Evolutionary conservation across 768 basidiomycete species (phyloP).

Genomic region (Cystobasidium tubakii): DNA sequence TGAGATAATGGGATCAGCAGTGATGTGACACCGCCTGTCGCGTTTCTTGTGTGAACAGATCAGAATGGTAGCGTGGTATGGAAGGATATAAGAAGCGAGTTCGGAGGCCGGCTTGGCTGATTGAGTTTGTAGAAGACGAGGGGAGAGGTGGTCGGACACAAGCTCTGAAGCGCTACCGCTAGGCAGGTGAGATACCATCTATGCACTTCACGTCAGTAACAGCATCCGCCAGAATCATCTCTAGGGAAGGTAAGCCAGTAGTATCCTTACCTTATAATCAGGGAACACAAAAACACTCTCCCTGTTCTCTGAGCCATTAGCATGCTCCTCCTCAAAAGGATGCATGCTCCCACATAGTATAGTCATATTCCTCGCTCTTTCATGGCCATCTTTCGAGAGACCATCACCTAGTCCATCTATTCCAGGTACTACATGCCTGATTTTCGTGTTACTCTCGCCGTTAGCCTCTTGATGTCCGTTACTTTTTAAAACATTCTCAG

Average conservation of each 20-base stretch:
- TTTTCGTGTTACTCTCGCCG: not conserved
- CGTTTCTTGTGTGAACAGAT: constrained; percentile 79
- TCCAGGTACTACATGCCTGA: not conserved
- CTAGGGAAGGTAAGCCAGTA: not conserved
- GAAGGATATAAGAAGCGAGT: constrained; percentile 63
- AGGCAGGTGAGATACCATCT: constrained; percentile 21
- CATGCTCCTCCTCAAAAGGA: constrained; percentile 53
- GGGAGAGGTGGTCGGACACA: not conserved
- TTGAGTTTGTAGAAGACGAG: not conserved
- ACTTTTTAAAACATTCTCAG: constrained; percentile 19
- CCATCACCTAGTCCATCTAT: constrained; percentile 26
- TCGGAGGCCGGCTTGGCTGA: constrained; percentile 27
- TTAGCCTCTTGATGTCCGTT: not conserved
- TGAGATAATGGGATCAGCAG: constrained; percentile 43
- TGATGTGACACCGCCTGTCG: constrained; percentile 81
- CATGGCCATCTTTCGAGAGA: constrained; percentile 15
- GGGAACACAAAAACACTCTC: constrained; percentile 85
- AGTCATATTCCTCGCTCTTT: constrained; percentile 2
- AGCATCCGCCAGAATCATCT: not conserved
- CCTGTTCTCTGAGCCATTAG: constrained; percentile 58
- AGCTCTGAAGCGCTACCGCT: not conserved
- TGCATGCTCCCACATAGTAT: constrained; percentile 20
- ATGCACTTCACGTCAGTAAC: not conserved
- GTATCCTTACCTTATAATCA: constrained; percentile 70
- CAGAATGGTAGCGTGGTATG: constrained; percentile 82